These are phyloP conservation scores for Dactylonectria estremocensis DNA, from an alignment of 2,329 filamentous ascomycete genomes.

Conservation along the genomic window DNA sequence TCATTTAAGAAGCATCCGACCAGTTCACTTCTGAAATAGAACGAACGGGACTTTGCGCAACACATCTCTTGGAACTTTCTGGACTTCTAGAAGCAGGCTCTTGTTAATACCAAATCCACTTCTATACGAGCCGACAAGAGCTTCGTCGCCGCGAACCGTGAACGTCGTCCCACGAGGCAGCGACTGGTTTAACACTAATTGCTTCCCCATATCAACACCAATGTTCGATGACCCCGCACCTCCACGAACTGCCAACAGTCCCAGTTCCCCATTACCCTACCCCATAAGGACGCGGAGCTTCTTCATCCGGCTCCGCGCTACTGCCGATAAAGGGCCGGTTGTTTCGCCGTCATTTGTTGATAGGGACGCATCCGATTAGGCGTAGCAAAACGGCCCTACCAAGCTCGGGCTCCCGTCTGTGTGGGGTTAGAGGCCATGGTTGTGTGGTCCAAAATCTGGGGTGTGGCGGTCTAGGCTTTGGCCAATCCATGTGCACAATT, in stretches of 20 bases:
- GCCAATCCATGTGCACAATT: constrained; percentile 1
- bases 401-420: background rate
- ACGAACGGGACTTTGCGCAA: background rate
- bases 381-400: background rate
- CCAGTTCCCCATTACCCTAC: background rate
- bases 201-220: constrained; percentile 4
- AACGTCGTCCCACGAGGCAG: background rate
- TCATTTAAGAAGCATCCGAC: background rate
- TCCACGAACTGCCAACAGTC: background rate
- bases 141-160: background rate
- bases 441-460: constrained; percentile 2
- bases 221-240: constrained; percentile 3
- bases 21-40: background rate
- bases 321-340: constrained; percentile 13
- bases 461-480: background rate
- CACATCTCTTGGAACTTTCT: background rate
- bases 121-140: background rate
- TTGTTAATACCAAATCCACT: constrained; percentile 5
- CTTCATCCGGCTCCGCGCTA: constrained; percentile 10
- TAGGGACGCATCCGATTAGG: background rate
- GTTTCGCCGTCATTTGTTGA: constrained; percentile 2
- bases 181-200: background rate
- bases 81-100: background rate
- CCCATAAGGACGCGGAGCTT: constrained; percentile 3
- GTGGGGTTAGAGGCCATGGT: constrained; percentile 3